These are phyloP conservation scores for Gynandropsis gynandra DNA, from an alignment of 345 rosid genomes.

Conservation along the genomic window DNA sequence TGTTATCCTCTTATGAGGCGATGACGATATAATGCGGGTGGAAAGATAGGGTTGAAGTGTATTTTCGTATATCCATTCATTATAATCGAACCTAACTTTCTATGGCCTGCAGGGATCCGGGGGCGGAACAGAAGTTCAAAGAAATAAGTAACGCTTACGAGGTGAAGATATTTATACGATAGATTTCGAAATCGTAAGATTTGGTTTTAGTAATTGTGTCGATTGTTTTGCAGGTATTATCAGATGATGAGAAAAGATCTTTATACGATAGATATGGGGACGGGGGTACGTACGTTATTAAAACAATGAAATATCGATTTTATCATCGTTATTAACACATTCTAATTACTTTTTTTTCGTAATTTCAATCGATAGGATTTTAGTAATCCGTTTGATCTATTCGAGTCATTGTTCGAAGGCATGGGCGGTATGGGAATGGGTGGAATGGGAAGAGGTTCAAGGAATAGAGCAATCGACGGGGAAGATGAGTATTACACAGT, in stretches of 20 bases:
- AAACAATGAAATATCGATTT: too few species aligned
- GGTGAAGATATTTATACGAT: slow-evolving; percentile 35
- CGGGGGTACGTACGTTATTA: slow-evolving; percentile 51
- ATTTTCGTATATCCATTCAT: too few species aligned
- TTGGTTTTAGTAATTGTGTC: background rate
- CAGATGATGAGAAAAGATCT: slow-evolving; percentile 94
- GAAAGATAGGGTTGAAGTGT: too few species aligned
- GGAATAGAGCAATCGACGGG: slow-evolving; percentile 75
- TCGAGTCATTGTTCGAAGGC: slow-evolving; percentile 82
- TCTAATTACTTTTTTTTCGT: background rate
- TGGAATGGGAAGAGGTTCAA: slow-evolving; percentile 59
- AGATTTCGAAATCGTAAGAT: too few species aligned
- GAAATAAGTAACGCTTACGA: slow-evolving; percentile 98
- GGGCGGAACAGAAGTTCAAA: slow-evolving; percentile 90
- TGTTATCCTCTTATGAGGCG: too few species aligned
- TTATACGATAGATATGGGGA: slow-evolving; percentile 83
- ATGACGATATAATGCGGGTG: too few species aligned
- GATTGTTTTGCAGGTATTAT: slow-evolving; percentile 54
- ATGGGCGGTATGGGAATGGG: slow-evolving; percentile 79
- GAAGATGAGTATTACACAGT: slow-evolving; percentile 89
- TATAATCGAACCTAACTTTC: too few species aligned
- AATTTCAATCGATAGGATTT: slow-evolving; percentile 53
- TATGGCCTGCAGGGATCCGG: slow-evolving; percentile 55
- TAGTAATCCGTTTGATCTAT: slow-evolving; percentile 92
- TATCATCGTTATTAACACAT: background rate